Evolutionary conservation across 345 rosid species (phyloP).

Genomic region (Pugionium dolabratum): DNA sequence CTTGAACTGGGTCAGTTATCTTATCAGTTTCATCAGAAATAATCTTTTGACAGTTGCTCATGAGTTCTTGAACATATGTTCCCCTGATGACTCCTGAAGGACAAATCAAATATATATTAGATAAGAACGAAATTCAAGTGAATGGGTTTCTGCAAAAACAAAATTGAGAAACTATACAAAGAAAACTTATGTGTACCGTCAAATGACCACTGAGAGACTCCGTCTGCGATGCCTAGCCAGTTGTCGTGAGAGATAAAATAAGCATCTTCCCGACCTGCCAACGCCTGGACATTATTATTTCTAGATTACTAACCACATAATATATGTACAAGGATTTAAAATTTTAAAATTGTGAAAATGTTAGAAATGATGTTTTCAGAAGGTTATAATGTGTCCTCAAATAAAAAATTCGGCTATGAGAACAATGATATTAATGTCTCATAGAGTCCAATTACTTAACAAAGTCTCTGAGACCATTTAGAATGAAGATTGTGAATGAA

Average conservation of each 20-base stretch:
- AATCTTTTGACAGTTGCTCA: conserved; percentile 56
- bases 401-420: background rate
- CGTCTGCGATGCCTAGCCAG: conserved; percentile 87
- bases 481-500: background rate
- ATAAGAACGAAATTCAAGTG: background rate
- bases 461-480: background rate
- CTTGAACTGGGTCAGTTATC: conserved; percentile 51
- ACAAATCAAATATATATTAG: conserved; percentile 24
- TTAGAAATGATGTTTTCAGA: conserved; percentile 12
- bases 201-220: conserved; percentile 72
- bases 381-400: background rate
- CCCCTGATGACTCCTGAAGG: conserved; percentile 55
- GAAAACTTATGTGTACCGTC: conserved; percentile 49
- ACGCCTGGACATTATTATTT: conserved; percentile 81
- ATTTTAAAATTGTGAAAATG: background rate
- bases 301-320: conserved; percentile 48
- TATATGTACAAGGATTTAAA: background rate
- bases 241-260: conserved; percentile 54
- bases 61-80: conserved; percentile 53
- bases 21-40: conserved; percentile 42
- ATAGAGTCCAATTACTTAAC: background rate
- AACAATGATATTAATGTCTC: background rate
- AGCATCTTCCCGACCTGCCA: conserved; percentile 83
- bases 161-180: background rate
- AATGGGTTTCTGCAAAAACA: background rate